A percentile compares a stretch with the other conserved stretches of the same genome.
phyloP scores from a whole-genome alignment of 2,329 filamentous ascomycete species.

The Colletotrichum godetiae region DNA sequence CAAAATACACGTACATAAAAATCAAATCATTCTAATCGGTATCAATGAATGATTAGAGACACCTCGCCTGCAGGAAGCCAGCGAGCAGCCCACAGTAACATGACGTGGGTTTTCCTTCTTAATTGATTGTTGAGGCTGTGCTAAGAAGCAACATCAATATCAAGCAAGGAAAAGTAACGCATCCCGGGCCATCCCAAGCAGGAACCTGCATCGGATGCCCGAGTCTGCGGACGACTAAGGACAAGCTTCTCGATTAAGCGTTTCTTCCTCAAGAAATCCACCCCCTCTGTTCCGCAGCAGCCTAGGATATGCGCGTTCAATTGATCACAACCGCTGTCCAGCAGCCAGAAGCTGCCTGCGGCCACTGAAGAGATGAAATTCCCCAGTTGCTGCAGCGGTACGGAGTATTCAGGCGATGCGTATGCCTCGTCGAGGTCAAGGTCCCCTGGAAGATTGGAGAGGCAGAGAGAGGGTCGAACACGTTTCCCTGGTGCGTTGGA shows the following conservation, averaged over 20 bases:
- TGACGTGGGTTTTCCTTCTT: not conserved
- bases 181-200: conserved; percentile 16
- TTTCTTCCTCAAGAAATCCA: conserved; percentile 1
- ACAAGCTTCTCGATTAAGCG: conserved; percentile 33
- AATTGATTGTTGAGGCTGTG: conserved; percentile 32
- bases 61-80: not conserved
- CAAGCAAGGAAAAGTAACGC: conserved; percentile 7
- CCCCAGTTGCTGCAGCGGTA: not conserved
- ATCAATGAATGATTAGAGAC: not conserved
- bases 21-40: not conserved
- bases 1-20: not conserved
- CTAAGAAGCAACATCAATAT: conserved; percentile 1
- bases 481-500: conserved; percentile 10
- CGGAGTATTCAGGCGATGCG: conserved; percentile 9
- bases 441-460: not conserved
- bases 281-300: not conserved
- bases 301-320: conserved; percentile 13
- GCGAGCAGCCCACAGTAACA: conserved; percentile 3
- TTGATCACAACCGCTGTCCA: not conserved
- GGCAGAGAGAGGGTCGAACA: not conserved
- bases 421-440: not conserved
- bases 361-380: not conserved
- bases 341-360: not conserved
- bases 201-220: conserved; percentile 14
- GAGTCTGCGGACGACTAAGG: conserved; percentile 20